Conservation (phyloP, 2,329 filamentous ascomycete species). For the Paracoccidioides lutzii region DNA sequence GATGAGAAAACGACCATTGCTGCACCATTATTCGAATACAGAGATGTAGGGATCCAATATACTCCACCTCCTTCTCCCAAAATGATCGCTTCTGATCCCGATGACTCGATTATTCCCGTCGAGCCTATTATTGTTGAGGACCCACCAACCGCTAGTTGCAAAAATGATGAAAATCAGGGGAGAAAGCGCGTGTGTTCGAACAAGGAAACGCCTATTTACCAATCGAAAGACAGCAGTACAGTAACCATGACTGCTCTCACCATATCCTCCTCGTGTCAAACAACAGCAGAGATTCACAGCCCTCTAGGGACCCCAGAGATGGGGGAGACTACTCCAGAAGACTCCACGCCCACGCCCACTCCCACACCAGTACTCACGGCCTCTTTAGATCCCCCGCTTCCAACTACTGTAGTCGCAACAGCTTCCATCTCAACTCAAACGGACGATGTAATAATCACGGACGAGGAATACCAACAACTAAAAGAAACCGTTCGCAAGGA, state of each 20-base stretch:
- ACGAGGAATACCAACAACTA: constrained; percentile 11
- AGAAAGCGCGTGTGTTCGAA: constrained; percentile 46
- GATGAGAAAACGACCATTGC: constrained; percentile 27
- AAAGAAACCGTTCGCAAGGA: constrained; percentile 7
- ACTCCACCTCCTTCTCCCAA: constrained; percentile 67
- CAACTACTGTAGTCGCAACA: constrained; percentile 1
- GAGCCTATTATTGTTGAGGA: background rate
- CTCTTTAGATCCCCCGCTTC: background rate
- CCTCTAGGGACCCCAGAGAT: constrained; percentile 25
- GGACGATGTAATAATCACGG: constrained; percentile 12
- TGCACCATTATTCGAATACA: constrained; percentile 43
- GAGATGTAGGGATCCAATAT: constrained; percentile 66
- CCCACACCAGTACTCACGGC: background rate
- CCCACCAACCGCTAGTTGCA: constrained; percentile 1
- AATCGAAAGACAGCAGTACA: constrained; percentile 21
- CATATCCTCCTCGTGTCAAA: constrained; percentile 33
- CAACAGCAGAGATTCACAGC: constrained; percentile 25
- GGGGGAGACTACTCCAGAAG: constrained; percentile 9
- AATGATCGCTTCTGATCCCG: constrained; percentile 11
- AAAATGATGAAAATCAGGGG: constrained; percentile 62
- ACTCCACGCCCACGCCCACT: constrained; percentile 6
- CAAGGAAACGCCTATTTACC: background rate
- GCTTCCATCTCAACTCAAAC: constrained; percentile 22
- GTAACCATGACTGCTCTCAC: constrained; percentile 23
- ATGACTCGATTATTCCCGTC: constrained; percentile 6